Evolutionary conservation across 768 basidiomycete species (phyloP).

Genomic region (Heimioporus sp.): DNA sequence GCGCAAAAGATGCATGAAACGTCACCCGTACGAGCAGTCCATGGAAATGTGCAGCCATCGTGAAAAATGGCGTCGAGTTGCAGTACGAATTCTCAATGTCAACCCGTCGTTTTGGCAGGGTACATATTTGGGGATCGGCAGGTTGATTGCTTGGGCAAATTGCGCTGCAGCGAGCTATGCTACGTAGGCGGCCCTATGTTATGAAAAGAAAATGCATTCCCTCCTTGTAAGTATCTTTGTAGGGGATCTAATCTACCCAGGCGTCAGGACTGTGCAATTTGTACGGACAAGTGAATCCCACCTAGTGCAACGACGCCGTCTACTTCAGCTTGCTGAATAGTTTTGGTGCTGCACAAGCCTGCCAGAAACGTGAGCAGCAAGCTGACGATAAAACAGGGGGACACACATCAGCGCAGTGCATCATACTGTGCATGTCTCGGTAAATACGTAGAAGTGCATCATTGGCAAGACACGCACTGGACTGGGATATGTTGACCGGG

Average conservation of each 20-base stretch:
- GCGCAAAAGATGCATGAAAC: too few relatives aligned
- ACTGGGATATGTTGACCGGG: slow-evolving; percentile 35
- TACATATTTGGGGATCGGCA: too few relatives aligned
- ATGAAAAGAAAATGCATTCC: slow-evolving; percentile 8
- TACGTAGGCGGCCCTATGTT: too few relatives aligned
- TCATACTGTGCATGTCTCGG: slow-evolving; percentile 52
- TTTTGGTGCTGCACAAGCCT: slow-evolving; percentile 68
- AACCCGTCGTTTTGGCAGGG: too few relatives aligned
- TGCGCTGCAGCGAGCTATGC: too few relatives aligned
- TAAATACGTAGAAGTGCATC: slow-evolving; percentile 2
- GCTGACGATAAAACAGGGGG: not conserved
- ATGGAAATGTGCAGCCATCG: too few relatives aligned
- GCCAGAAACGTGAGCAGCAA: slow-evolving; percentile 13
- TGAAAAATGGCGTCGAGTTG: too few relatives aligned
- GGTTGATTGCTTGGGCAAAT: too few relatives aligned
- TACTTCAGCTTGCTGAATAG: slow-evolving; percentile 71
- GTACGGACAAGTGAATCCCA: not conserved
- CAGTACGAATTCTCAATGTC: too few relatives aligned
- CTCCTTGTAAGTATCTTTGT: slow-evolving; percentile 1
- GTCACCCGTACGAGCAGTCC: too few relatives aligned
- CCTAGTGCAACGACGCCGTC: slow-evolving; percentile 15
- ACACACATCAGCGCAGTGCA: slow-evolving; percentile 90
- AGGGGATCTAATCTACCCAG: slow-evolving; percentile 13
- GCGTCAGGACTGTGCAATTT: not conserved
- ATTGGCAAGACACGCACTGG: slow-evolving; percentile 54